phyloP scores from a whole-genome alignment of 148 eudicot species.

The Chenopodium quinoa region DNA sequence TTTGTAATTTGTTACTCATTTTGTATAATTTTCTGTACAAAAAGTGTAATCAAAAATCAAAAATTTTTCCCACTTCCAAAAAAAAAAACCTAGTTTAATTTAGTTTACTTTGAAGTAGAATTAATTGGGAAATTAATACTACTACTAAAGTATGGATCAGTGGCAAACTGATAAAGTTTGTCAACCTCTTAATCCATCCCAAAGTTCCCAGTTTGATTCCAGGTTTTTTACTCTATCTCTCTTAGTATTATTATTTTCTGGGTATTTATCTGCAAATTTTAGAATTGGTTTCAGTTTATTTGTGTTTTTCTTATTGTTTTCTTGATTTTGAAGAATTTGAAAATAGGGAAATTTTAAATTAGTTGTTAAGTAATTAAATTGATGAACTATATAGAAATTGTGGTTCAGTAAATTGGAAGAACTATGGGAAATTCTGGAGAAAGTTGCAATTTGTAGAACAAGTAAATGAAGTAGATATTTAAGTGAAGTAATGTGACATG shows the following conservation, averaged over 20 bases:
- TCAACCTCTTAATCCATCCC: slow-evolving; percentile 23
- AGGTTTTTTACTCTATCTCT: slow-evolving; percentile 29
- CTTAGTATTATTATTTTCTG: neutral
- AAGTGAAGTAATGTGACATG: no score
- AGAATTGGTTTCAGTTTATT: no score
- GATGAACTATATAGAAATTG: neutral
- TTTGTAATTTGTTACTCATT: neutral
- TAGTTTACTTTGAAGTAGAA: neutral
- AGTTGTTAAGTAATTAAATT: neutral
- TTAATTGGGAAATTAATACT: neutral
- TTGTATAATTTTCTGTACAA: no score
- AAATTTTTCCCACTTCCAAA: neutral
- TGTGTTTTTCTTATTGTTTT: no score
- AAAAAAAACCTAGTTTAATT: slow-evolving; percentile 3
- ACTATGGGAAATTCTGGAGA: no score
- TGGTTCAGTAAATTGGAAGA: no score
- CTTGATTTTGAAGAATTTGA: neutral
- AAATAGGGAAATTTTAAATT: neutral
- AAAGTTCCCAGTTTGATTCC: slow-evolving; percentile 29
- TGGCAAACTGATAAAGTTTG: no score
- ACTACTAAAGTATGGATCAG: slow-evolving; percentile 28
- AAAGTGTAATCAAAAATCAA: neutral
- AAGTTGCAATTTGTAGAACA: no score
- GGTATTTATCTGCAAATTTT: neutral
- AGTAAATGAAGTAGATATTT: no score